Conservation (phyloP, 2,329 filamentous ascomycete genomes). For the Trichocomaceae sp. region DNA sequence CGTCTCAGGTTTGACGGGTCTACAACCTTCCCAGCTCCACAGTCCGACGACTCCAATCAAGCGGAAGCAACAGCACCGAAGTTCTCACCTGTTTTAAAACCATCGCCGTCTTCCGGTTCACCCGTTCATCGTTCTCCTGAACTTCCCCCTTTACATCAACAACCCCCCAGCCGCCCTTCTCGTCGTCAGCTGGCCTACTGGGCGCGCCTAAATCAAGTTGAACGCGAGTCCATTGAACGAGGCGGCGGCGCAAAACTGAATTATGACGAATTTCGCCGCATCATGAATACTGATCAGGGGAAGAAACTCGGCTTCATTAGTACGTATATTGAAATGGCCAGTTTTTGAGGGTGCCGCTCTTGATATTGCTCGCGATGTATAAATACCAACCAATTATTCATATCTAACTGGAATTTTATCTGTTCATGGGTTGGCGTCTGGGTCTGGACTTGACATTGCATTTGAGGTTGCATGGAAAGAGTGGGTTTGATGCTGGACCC, state of each 20-base stretch:
- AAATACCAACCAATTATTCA: background rate
- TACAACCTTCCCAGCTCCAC: constrained; percentile 26
- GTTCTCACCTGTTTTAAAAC: constrained; percentile 29
- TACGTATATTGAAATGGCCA: constrained; percentile 77
- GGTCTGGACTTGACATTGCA: background rate
- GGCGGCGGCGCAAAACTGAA: constrained; percentile 68
- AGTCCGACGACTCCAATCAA: constrained; percentile 26
- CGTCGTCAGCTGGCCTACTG: constrained; percentile 40
- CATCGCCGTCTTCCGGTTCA: constrained; percentile 20
- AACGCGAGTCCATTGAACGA: constrained; percentile 63
- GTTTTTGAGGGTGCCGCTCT: constrained; percentile 38
- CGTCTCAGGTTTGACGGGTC: constrained; percentile 34
- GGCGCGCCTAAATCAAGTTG: constrained; percentile 53
- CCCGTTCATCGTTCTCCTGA: constrained; percentile 12
- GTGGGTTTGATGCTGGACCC: background rate
- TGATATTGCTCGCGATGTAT: background rate
- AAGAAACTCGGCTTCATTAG: constrained; percentile 72
- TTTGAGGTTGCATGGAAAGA: background rate
- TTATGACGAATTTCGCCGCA: constrained; percentile 71
- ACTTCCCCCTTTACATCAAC: constrained; percentile 16
- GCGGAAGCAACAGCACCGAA: constrained; percentile 31
- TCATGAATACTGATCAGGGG: constrained; percentile 63
- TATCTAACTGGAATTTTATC: background rate
- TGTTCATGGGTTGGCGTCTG: background rate
- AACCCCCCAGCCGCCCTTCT: constrained; percentile 22